phyloP scores from a whole-genome alignment of 2,329 filamentous ascomycete species.

The Botrytis galanthina region DNA sequence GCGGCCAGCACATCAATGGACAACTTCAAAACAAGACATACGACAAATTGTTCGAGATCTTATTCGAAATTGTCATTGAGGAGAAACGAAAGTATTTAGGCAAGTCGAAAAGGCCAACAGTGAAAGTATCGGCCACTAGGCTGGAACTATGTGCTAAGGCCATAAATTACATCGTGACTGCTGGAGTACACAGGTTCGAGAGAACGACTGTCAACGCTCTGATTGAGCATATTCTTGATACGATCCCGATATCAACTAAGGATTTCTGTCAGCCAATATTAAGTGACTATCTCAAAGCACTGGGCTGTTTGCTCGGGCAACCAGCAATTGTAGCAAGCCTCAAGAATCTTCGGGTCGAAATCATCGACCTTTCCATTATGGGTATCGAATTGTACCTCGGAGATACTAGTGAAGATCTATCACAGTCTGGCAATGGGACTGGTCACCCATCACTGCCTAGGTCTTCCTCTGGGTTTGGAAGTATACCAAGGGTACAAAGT shows the following conservation, averaged over 20 bases:
- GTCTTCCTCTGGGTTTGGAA: slow-evolving; percentile 4
- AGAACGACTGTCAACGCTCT: slow-evolving; percentile 76
- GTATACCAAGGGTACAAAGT: slow-evolving; percentile 33
- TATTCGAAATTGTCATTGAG: slow-evolving; percentile 66
- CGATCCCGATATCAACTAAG: slow-evolving; percentile 60
- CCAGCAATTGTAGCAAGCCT: slow-evolving; percentile 80
- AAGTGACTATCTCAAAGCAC: slow-evolving; percentile 74
- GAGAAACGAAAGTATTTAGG: slow-evolving; percentile 63
- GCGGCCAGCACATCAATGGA: slow-evolving; percentile 62
- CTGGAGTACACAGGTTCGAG: slow-evolving; percentile 66
- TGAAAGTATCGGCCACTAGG: neutral
- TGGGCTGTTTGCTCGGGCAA: slow-evolving; percentile 68
- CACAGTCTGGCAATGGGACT: slow-evolving; percentile 30
- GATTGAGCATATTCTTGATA: slow-evolving; percentile 77
- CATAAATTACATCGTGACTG: slow-evolving; percentile 68
- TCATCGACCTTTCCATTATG: slow-evolving; percentile 57
- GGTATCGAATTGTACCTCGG: slow-evolving; percentile 54
- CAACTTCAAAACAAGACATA: slow-evolving; percentile 49
- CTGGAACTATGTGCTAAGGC: slow-evolving; percentile 69
- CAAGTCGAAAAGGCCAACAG: slow-evolving; percentile 42
- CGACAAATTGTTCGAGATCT: slow-evolving; percentile 73
- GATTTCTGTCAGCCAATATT: slow-evolving; percentile 67
- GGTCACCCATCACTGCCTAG: slow-evolving; percentile 24
- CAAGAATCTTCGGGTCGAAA: slow-evolving; percentile 45
- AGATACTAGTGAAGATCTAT: slow-evolving; percentile 26